A percentile compares a stretch with the other conserved stretches of the same genome.
These are phyloP conservation scores for Acidomyces sp. DNA, from an alignment of 495 filamentous ascomycete species.

Conservation along the genomic window DNA sequence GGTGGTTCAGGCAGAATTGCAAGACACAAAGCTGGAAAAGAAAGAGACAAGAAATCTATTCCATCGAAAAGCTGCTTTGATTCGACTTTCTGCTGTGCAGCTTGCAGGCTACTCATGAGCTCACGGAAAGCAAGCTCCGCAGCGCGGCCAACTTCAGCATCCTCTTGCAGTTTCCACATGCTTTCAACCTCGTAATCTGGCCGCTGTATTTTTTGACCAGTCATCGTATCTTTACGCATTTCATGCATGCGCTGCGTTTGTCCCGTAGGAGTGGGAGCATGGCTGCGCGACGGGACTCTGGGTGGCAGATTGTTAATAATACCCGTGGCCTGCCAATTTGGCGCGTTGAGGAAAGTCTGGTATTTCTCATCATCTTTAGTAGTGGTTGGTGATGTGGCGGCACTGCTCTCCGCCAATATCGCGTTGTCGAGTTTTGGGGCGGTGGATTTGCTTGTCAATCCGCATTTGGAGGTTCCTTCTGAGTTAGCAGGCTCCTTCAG, in stretches of 20 bases:
- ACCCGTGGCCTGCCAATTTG: slow-evolving; percentile 66
- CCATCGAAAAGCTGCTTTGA: slow-evolving; percentile 40
- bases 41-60: slow-evolving; percentile 67
- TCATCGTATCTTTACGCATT: slow-evolving; percentile 12
- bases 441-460: not conserved
- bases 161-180: slow-evolving; percentile 13
- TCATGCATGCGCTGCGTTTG: slow-evolving; percentile 12
- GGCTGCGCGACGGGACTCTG: slow-evolving; percentile 16
- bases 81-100: slow-evolving; percentile 49
- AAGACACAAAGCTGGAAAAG: slow-evolving; percentile 69
- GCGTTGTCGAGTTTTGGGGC: not conserved
- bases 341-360: slow-evolving; percentile 43
- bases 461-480: slow-evolving; percentile 7
- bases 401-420: not conserved
- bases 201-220: slow-evolving; percentile 4
- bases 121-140: slow-evolving; percentile 77
- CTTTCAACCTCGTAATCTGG: slow-evolving; percentile 8
- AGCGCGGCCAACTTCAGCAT: slow-evolving; percentile 45
- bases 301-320: slow-evolving; percentile 65
- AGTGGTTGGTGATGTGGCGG: slow-evolving; percentile 14
- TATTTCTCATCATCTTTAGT: slow-evolving; percentile 28
- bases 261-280: not conserved
- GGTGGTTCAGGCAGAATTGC: slow-evolving; percentile 67
- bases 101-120: slow-evolving; percentile 61
- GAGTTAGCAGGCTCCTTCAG: slow-evolving; percentile 28